Evolutionary conservation across 345 rosid species (phyloP).

Genomic region (Eucalyptus curtisii): DNA sequence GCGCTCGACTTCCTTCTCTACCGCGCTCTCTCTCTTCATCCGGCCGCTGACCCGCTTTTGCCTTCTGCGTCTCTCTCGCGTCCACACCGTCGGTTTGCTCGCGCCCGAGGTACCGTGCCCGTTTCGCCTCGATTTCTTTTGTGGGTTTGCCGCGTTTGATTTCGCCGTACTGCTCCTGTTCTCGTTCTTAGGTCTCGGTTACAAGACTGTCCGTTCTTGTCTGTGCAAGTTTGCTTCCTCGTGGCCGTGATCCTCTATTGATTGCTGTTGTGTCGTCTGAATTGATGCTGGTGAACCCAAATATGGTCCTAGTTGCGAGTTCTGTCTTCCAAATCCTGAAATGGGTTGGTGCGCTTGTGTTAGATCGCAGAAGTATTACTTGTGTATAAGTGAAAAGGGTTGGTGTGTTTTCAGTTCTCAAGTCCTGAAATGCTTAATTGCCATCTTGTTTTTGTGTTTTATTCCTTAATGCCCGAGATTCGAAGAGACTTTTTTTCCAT

Average conservation of each 20-base stretch:
- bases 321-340: neutral
- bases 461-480: neutral
- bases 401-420: neutral
- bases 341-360: neutral
- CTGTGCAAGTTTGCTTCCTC: neutral
- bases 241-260: neutral
- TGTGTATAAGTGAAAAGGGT: neutral
- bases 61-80: neutral
- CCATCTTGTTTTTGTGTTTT: neutral
- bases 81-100: neutral
- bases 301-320: neutral
- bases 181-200: neutral
- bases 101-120: neutral
- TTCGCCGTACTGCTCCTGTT: neutral
- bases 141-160: neutral
- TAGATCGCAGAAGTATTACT: neutral
- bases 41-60: neutral
- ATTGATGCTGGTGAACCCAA: neutral
- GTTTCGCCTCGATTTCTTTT: neutral
- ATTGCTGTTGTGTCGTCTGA: neutral
- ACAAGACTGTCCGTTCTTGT: neutral
- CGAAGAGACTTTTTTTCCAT: neutral
- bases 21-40: neutral
- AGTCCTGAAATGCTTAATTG: neutral
- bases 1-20: neutral